These are phyloP conservation scores for Sisymbrium altissimum DNA, from an alignment of 345 rosid genomes.

Conservation along the genomic window DNA sequence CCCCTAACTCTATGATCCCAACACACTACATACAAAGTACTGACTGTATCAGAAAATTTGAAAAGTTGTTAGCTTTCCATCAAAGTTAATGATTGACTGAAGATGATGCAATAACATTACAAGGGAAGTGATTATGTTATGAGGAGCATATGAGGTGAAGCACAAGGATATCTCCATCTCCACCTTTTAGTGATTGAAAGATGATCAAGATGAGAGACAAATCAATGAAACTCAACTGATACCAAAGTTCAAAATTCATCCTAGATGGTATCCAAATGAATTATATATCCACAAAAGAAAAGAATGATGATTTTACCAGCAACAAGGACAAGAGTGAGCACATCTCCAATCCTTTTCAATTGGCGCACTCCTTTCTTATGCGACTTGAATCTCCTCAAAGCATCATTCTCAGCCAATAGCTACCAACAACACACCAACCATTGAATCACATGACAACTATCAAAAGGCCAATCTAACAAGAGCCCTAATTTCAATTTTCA, in stretches of 20 bases:
- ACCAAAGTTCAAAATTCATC: background rate
- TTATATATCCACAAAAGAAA: background rate
- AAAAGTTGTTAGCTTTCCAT: background rate
- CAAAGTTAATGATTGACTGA: background rate
- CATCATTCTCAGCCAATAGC: conserved; percentile 83
- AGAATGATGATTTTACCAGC: conserved; percentile 44
- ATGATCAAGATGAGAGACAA: background rate
- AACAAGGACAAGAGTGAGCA: conserved; percentile 74
- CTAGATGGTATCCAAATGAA: background rate
- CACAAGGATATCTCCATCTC: background rate
- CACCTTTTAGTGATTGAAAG: background rate
- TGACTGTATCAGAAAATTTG: background rate
- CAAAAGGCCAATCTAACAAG: background rate
- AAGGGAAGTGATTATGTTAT: background rate
- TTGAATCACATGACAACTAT: background rate
- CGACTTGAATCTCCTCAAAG: conserved; percentile 73
- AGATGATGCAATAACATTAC: background rate
- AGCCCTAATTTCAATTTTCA: background rate
- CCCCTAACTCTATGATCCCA: background rate
- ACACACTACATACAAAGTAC: background rate
- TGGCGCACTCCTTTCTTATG: conserved; percentile 53
- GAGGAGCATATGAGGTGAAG: background rate
- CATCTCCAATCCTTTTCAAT: conserved; percentile 71
- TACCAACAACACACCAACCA: conserved; percentile 33
- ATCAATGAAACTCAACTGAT: background rate